Conservation (phyloP, 345 rosid species). For the Lenwebbia sp. region DNA sequence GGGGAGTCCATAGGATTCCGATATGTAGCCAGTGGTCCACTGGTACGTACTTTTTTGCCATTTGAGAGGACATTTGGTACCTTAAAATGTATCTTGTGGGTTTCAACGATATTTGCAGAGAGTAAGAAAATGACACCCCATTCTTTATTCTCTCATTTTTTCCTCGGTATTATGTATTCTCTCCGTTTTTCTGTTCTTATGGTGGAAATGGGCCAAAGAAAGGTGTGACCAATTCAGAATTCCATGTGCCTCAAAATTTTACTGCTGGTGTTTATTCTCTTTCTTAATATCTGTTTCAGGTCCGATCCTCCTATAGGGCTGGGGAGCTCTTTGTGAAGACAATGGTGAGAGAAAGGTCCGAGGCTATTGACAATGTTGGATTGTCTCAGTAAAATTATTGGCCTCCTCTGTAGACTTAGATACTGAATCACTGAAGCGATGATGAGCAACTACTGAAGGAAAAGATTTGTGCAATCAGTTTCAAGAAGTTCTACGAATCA, state of each 20-base stretch:
- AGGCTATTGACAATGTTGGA: background rate
- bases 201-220: background rate
- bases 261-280: background rate
- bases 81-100: background rate
- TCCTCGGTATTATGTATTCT: background rate
- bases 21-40: conserved; percentile 92
- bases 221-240: background rate
- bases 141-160: background rate
- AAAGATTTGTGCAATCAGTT: background rate
- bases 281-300: conserved; percentile 27
- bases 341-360: conserved; percentile 71
- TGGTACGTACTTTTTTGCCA: conserved; percentile 38
- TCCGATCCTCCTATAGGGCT: conserved; percentile 91
- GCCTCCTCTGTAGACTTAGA: background rate
- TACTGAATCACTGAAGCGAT: background rate
- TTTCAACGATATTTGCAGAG: background rate
- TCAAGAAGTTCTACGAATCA: background rate
- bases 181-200: background rate
- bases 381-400: background rate
- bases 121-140: background rate
- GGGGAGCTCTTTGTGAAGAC: conserved; percentile 92
- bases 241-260: background rate
- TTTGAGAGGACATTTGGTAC: background rate
- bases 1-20: conserved; percentile 96
- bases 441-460: background rate